A percentile compares a stretch with the other conserved stretches of the same genome.
Conservation (phyloP, 2,329 filamentous ascomycete genomes). For the Eutypella sp. region DNA sequence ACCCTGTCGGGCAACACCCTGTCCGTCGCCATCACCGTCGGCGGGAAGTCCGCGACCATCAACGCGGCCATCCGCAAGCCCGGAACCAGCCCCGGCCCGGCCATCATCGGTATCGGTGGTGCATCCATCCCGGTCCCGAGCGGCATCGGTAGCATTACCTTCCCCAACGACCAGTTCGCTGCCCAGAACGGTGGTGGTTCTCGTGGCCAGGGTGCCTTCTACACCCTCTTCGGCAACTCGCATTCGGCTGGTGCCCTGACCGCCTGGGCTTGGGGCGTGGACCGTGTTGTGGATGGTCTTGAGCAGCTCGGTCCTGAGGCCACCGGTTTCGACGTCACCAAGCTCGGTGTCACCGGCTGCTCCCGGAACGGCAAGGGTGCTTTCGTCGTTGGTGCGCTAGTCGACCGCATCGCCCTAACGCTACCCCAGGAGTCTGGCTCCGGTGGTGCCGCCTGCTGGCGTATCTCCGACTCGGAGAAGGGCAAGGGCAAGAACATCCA, state of each 20-base stretch:
- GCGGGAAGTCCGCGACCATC: conserved; percentile 41
- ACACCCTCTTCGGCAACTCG: conserved; percentile 50
- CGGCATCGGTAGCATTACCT: conserved; percentile 52
- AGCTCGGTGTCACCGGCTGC: conserved; percentile 56
- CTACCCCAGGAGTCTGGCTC: conserved; percentile 60
- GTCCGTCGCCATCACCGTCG: conserved; percentile 40
- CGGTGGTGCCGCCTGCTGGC: conserved; percentile 58
- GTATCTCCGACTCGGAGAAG: conserved; percentile 47
- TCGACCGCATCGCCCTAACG: conserved; percentile 54
- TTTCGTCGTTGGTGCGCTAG: conserved; percentile 55
- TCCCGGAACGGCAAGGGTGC: conserved; percentile 62
- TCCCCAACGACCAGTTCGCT: conserved; percentile 54
- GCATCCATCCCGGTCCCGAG: conserved; percentile 50
- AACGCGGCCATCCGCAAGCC: conserved; percentile 37
- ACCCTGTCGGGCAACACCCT: conserved; percentile 37
- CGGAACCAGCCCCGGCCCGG: conserved; percentile 46
- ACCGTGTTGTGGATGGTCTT: conserved; percentile 55
- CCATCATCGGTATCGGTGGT: conserved; percentile 53
- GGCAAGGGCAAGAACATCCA: conserved; percentile 53
- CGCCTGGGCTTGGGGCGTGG: conserved; percentile 60
- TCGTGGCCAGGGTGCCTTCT: conserved; percentile 55
- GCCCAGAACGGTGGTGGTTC: conserved; percentile 40
- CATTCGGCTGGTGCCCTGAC: conserved; percentile 54
- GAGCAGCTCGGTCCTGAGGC: conserved; percentile 42
- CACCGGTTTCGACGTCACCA: conserved; percentile 43